Evolutionary conservation across 495 filamentous ascomycete species (phyloP), one percentile per base, ranked within the genome.

Genomic region (Neurospora sp.): DNA sequence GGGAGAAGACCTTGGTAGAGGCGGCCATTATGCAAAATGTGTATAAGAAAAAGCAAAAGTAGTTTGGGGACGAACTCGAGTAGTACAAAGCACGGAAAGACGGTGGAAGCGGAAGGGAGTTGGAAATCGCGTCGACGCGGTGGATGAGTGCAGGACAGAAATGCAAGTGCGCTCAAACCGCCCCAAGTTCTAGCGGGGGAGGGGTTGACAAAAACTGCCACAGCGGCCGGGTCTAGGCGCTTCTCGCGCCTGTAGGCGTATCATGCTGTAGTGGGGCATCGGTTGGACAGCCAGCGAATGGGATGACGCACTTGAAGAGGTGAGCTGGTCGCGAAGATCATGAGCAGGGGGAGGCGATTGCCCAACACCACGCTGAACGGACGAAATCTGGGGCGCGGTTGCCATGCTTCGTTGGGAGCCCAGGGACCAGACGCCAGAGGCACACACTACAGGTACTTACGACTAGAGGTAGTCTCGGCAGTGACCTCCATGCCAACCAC

Each of bases 1-100:
- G 90, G 75, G 94, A 93, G 83, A 97, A 98, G 80, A 94, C 81
- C 83, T 93, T 96, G 69, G 76, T 79, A 40, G 80, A 78, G 9
- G 79, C 41, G 70, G 83, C 81, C 87, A 88, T 87, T 41, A 76
- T 81, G 75, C 71, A 44, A 27, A 68, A 7, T 66, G 53, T 37
- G 14, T n/a, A 37, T 20, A 41, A 74, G 39, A 31, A 40, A 68
- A 22, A 44, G 48, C 37, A 41, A 44, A 37, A 40, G 41, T 69
- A 59, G 69, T 14, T 70, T 37, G 18, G 10, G 66, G 35, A 18
- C 22, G 37, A 70, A 37, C 35, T 31, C 41, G 31, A 40, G 41
- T 37, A 66, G 38, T 8, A 71, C 48, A 40, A 39, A 42, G 69
- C n/a, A 69, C 40, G 42, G 27, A 27, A 69, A 22, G 22, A 69